A percentile compares a stretch with the other conserved stretches of the same genome.
Conservation (phyloP, 163 green algal genomes). For the Scenedesmus sp. region DNA sequence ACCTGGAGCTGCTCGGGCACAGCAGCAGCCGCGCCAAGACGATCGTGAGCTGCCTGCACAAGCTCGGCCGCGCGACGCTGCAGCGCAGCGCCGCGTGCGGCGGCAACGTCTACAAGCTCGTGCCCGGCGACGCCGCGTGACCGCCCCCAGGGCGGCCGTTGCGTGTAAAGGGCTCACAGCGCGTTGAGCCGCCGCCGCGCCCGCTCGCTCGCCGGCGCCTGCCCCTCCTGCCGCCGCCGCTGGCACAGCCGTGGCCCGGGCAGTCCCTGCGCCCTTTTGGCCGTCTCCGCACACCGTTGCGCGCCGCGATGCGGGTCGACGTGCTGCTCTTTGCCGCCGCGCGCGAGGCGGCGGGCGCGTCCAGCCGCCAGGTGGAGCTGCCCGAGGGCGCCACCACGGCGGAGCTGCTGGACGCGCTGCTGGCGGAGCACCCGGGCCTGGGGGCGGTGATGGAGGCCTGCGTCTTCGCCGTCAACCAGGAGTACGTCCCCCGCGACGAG, state of each 20-base stretch:
- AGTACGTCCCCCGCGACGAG: constrained; percentile 57
- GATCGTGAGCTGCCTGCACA: constrained; percentile 11
- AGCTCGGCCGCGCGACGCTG: constrained; percentile 26
- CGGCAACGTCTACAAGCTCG: constrained; percentile 24
- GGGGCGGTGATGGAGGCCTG: constrained; percentile 53
- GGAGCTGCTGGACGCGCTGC: constrained; percentile 48
- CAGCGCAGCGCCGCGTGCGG: constrained; percentile 7
- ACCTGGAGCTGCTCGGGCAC: background rate
- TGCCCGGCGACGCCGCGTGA: too few species aligned
- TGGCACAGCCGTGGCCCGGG: background rate
- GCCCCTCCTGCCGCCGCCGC: background rate
- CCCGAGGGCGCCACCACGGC: constrained; percentile 39
- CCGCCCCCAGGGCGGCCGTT: too few species aligned
- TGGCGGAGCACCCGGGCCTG: constrained; percentile 50
- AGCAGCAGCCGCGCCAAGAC: constrained; percentile 22
- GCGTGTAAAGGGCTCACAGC: too few species aligned
- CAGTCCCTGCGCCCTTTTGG: too few species aligned
- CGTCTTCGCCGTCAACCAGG: constrained; percentile 67
- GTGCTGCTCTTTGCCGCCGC: constrained; percentile 65
- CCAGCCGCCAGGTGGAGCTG: constrained; percentile 46
- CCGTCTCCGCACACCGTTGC: too few species aligned
- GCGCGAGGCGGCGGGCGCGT: constrained; percentile 50
- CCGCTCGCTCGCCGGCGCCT: too few species aligned
- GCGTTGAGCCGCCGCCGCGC: too few species aligned
- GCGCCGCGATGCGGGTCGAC: constrained; percentile 38